A percentile compares a stretch with the other conserved stretches of the same genome.
These are phyloP conservation scores for Elongisporangium undulatum DNA, from an alignment of 352 stramenopile species.

Conservation along the genomic window DNA sequence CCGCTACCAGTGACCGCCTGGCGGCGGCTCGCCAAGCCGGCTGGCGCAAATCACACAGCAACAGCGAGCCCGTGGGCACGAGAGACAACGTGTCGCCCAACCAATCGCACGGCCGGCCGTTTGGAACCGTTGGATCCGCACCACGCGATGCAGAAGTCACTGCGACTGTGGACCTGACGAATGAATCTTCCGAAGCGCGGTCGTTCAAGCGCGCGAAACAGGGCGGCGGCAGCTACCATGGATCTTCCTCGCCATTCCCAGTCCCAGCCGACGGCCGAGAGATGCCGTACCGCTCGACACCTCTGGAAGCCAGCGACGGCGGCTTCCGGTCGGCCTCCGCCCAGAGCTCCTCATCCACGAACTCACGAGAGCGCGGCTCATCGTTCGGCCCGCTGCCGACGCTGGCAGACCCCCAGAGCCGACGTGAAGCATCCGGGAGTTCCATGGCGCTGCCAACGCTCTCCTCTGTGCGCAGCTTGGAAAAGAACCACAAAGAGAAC, in stretches of 20 bases:
- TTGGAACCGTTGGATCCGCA: not conserved
- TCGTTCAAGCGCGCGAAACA: not conserved
- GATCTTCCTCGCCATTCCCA: too few species aligned
- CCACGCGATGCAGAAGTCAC: not conserved
- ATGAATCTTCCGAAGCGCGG: not conserved
- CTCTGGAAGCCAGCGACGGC: not conserved
- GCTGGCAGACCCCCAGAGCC: not conserved
- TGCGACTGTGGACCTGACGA: not conserved
- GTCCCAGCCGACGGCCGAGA: not conserved
- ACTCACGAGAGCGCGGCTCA: not conserved
- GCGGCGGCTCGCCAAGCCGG: not conserved
- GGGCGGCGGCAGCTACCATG: not conserved
- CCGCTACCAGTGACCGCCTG: not conserved
- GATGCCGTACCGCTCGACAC: not conserved
- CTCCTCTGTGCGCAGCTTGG: not conserved
- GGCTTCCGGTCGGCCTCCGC: not conserved
- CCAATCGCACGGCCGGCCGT: not conserved
- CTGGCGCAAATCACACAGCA: not conserved
- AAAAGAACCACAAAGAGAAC: not conserved
- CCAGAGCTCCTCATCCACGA: not conserved
- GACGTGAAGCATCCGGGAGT: not conserved
- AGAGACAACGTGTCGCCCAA: not conserved
- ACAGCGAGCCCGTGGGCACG: not conserved
- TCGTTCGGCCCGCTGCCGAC: not conserved
- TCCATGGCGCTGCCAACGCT: not conserved